Evolutionary conservation across 805 yeast genomes (phyloP).

Genomic region (Ascoidea tarda): DNA sequence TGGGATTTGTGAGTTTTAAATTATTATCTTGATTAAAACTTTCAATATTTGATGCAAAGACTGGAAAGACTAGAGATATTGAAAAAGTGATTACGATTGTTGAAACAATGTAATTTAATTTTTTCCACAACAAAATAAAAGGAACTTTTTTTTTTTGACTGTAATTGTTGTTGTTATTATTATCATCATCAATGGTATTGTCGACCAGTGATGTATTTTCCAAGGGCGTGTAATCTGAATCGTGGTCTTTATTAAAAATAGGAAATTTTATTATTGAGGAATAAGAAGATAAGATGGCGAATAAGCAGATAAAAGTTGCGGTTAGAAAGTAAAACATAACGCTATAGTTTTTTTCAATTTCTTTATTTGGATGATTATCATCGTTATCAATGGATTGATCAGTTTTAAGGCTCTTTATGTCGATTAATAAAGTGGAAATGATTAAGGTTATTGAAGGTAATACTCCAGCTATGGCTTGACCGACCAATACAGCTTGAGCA

Average conservation of each 20-base stretch:
- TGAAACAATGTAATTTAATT: slow-evolving; percentile 46
- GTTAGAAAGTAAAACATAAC: slow-evolving; percentile 31
- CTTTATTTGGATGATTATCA: slow-evolving; percentile 3
- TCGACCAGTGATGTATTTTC: not conserved
- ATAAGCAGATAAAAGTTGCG: slow-evolving; percentile 31
- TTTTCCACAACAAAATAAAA: slow-evolving; percentile 42
- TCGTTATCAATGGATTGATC: not conserved
- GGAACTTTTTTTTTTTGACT: slow-evolving; percentile 31
- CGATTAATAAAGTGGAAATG: slow-evolving; percentile 26
- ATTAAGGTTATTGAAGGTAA: slow-evolving; percentile 67
- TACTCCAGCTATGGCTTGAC: slow-evolving; percentile 91
- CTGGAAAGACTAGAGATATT: slow-evolving; percentile 72
- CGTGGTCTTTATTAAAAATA: slow-evolving; percentile 9
- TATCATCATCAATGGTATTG: not conserved
- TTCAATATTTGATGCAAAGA: slow-evolving; percentile 64
- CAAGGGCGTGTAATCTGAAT: not conserved
- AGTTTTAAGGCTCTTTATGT: not conserved
- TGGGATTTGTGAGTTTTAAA: slow-evolving; percentile 8
- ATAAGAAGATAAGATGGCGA: slow-evolving; percentile 26
- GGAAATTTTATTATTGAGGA: slow-evolving; percentile 18
- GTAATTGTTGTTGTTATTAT: not conserved
- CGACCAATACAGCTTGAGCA: slow-evolving; percentile 88
- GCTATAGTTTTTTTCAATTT: slow-evolving; percentile 11
- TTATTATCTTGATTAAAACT: slow-evolving; percentile 23
- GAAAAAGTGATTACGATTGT: slow-evolving; percentile 65